phyloP scores from a whole-genome alignment of 176 grass and related monocot genomes.

The Lolium rigidum region DNA sequence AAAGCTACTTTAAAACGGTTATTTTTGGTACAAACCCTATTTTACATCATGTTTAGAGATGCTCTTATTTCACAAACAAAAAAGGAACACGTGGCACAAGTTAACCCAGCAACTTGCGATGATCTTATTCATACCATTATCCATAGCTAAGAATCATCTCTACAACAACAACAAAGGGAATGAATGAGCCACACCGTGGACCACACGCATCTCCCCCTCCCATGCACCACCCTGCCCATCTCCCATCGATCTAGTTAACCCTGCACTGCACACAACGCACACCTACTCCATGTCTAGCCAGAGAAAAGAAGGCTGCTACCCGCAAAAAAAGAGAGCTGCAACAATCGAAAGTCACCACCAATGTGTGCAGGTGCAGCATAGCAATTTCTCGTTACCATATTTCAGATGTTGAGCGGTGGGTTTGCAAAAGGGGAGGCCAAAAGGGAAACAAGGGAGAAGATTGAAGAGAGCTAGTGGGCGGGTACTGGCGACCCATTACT shows the following conservation, averaged over 20 bases:
- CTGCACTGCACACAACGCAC: constrained; percentile 12
- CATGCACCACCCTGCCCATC: not conserved
- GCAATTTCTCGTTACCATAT: not conserved
- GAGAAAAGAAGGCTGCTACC: not conserved
- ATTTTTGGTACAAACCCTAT: too few relatives aligned
- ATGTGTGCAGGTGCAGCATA: not conserved
- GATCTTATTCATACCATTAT: not conserved
- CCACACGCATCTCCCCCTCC: constrained; percentile 24
- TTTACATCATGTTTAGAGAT: too few relatives aligned
- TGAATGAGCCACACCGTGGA: constrained; percentile 44
- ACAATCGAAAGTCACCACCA: not conserved
- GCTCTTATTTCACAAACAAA: too few relatives aligned
- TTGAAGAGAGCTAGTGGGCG: not conserved
- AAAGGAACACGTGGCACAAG: not conserved
- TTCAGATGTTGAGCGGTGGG: not conserved
- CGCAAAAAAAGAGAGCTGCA: not conserved
- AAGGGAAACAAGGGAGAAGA: not conserved
- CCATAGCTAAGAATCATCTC: constrained; percentile 24
- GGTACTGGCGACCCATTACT: constrained; percentile 39
- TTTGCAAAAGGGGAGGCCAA: constrained; percentile 10
- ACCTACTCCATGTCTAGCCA: not conserved
- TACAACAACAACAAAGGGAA: constrained; percentile 40
- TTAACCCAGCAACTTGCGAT: not conserved
- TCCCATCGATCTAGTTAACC: not conserved
- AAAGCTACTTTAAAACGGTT: too few relatives aligned